phyloP scores from a whole-genome alignment of 805 yeast species.

The Cyberlindnera meyerae region DNA sequence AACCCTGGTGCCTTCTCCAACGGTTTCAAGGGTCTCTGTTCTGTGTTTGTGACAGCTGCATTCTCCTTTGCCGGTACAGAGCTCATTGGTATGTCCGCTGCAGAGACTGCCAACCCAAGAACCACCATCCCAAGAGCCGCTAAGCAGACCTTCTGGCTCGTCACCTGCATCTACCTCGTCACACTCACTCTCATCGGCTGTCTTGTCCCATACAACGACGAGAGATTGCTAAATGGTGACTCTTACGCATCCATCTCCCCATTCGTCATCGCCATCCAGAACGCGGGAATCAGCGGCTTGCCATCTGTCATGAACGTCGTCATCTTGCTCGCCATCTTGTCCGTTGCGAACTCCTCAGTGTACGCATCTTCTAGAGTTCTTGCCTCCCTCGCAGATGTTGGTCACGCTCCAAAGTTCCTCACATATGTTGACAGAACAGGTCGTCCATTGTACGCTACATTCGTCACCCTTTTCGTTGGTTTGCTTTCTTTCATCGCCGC shows the following conservation, averaged over 20 bases:
- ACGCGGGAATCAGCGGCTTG: conserved; percentile 59
- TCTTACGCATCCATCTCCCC: conserved; percentile 70
- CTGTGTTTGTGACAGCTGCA: conserved; percentile 73
- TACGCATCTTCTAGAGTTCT: conserved; percentile 66
- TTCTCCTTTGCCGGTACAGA: conserved; percentile 74
- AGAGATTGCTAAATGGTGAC: conserved; percentile 39
- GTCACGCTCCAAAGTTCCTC: conserved; percentile 53
- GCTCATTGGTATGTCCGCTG: conserved; percentile 69
- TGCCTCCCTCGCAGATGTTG: conserved; percentile 57
- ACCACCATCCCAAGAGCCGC: conserved; percentile 66
- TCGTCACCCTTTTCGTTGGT: conserved; percentile 49
- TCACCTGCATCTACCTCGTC: conserved; percentile 59
- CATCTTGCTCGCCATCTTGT: conserved; percentile 58
- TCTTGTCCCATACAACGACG: conserved; percentile 62
- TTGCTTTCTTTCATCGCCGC: conserved; percentile 54
- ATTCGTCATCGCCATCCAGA: conserved; percentile 64
- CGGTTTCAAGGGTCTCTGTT: conserved; percentile 62
- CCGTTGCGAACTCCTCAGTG: conserved; percentile 72
- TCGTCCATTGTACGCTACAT: conserved; percentile 58
- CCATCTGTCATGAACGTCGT: conserved; percentile 67
- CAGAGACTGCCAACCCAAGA: conserved; percentile 68
- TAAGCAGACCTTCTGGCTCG: conserved; percentile 80
- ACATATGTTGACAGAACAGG: conserved; percentile 63
- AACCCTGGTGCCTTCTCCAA: conserved; percentile 49
- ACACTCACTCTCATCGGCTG: conserved; percentile 54